phyloP scores from a whole-genome alignment of 345 rosid species.

The Limnanthes douglasii region DNA sequence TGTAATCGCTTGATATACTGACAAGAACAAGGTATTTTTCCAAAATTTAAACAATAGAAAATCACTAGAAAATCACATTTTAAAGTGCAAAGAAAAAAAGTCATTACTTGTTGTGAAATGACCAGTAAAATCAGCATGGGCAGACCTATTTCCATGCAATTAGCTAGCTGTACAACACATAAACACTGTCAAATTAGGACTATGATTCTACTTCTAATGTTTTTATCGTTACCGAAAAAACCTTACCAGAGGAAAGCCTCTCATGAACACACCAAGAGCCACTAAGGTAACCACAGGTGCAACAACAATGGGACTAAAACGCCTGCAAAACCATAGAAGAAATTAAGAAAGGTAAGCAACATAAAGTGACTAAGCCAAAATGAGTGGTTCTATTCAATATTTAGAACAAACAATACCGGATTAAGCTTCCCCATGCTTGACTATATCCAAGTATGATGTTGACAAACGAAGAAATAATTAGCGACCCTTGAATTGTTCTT shows the following conservation, averaged over 20 bases:
- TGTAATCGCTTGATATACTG: constrained; percentile 52
- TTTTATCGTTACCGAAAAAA: no score
- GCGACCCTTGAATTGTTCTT: constrained; percentile 85
- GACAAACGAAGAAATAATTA: constrained; percentile 73
- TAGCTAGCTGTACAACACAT: constrained; percentile 56
- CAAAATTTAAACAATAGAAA: background rate
- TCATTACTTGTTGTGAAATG: constrained; percentile 48
- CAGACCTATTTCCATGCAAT: constrained; percentile 83
- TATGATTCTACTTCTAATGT: no score
- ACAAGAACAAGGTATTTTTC: constrained; percentile 3
- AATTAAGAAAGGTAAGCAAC: background rate
- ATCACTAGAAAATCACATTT: no score
- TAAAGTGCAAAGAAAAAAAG: background rate
- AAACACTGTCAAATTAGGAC: constrained; percentile 5
- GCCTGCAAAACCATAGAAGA: constrained; percentile 21
- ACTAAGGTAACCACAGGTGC: constrained; percentile 66
- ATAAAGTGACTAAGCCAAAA: background rate
- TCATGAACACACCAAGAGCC: constrained; percentile 73
- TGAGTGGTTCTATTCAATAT: no score
- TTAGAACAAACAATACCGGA: constrained; percentile 48
- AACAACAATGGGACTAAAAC: constrained; percentile 53
- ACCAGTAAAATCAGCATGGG: constrained; percentile 83
- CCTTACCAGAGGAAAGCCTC: constrained; percentile 88
- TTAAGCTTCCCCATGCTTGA: constrained; percentile 57
- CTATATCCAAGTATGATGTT: constrained; percentile 75